Conservation (phyloP, 495 filamentous ascomycete genomes). For the Penicillium maclennaniae region DNA sequence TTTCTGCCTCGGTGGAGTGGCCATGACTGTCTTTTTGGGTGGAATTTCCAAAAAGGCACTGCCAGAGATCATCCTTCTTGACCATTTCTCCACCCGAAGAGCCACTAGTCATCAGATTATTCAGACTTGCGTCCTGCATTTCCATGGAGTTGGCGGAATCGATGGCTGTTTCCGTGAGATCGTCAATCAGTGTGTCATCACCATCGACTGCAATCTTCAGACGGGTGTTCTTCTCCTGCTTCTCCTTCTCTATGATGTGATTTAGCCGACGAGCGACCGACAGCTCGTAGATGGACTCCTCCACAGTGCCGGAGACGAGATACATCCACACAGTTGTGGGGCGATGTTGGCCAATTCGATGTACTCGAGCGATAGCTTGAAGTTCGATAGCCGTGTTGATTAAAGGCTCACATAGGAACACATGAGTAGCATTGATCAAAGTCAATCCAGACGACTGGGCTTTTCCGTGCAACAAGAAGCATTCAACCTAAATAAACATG, state of each 20-base stretch:
- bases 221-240: conserved; percentile 18
- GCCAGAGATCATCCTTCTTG: conserved; percentile 77
- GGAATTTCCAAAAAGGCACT: conserved; percentile 70
- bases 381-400: conserved; percentile 91
- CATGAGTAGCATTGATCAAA: conserved; percentile 86
- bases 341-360: conserved; percentile 85
- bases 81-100: conserved; percentile 77
- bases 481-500: conserved; percentile 51
- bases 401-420: conserved; percentile 90
- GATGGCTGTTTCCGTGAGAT: conserved; percentile 55
- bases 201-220: conserved; percentile 20
- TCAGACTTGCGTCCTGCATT: conserved; percentile 64
- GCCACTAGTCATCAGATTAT: conserved; percentile 64
- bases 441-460: conserved; percentile 86
- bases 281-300: conserved; percentile 83
- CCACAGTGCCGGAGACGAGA: conserved; percentile 79
- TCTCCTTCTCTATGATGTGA: conserved; percentile 58
- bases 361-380: conserved; percentile 89
- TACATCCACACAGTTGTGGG: conserved; percentile 96
- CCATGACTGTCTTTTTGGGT: conserved; percentile 20
- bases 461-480: conserved; percentile 84
- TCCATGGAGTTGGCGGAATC: conserved; percentile 82
- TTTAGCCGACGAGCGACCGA: conserved; percentile 72
- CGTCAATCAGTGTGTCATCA: conserved; percentile 21
- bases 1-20: conserved; percentile 25